Percentiles rank a stretch among this genome's conserved stretches.
Evolutionary conservation across 768 basidiomycete genomes (phyloP).

Genomic region (Jaapia argillacea): DNA sequence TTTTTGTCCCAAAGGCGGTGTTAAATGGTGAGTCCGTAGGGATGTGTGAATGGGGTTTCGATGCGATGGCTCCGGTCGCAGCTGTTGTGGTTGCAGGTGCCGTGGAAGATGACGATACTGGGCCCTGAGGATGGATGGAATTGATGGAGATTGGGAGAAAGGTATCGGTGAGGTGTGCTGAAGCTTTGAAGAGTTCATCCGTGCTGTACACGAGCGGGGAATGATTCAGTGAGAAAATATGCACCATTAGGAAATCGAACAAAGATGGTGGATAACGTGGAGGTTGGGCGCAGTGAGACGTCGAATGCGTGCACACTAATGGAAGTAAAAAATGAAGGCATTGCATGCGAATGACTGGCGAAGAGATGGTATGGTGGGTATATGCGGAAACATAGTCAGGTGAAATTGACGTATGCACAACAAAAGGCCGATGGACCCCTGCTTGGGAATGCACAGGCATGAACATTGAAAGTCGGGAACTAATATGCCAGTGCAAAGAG

Average conservation of each 20-base stretch:
- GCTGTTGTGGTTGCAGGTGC: slow-evolving; percentile 2
- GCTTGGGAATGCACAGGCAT: no score
- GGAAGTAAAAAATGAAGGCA: no score
- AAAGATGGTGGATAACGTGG: no score
- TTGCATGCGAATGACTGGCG: no score
- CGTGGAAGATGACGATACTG: slow-evolving; percentile 3
- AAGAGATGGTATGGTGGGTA: no score
- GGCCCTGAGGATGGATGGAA: slow-evolving; percentile 4
- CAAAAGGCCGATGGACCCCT: no score
- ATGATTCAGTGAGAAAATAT: no score
- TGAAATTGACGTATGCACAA: no score
- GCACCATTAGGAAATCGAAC: background rate
- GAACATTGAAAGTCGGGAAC: no score
- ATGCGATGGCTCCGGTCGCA: background rate
- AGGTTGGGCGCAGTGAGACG: no score
- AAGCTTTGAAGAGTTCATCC: slow-evolving; percentile 70
- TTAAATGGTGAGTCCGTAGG: slow-evolving; percentile 61
- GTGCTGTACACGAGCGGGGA: slow-evolving; percentile 29
- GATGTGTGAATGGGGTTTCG: background rate
- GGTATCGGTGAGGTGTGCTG: slow-evolving; percentile 64
- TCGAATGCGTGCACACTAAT: no score
- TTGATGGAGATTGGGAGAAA: slow-evolving; percentile 12
- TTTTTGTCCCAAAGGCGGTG: slow-evolving; percentile 47
- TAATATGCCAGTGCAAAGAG: background rate
- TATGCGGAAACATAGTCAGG: no score